Conservation (phyloP, 2,329 filamentous ascomycete genomes). For the Paracamarosporium sp. region DNA sequence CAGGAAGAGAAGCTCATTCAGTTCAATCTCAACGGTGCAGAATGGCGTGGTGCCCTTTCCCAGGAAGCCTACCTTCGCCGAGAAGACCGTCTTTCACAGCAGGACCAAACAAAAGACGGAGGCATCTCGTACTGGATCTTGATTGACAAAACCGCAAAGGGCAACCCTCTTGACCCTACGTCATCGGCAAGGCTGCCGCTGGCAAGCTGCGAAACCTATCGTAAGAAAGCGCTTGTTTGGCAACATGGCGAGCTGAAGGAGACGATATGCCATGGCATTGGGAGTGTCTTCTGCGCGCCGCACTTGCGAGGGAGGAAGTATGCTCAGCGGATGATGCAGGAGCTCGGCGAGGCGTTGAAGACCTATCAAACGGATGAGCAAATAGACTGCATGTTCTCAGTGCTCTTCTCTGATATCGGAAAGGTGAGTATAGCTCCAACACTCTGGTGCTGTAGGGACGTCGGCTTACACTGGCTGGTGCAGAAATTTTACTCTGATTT, state of each 20-base stretch:
- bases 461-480: slow-evolving; percentile 66
- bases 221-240: slow-evolving; percentile 56
- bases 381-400: slow-evolving; percentile 67
- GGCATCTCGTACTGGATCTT: slow-evolving; percentile 67
- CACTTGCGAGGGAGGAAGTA: slow-evolving; percentile 76
- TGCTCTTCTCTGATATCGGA: slow-evolving; percentile 87
- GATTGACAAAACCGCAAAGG: slow-evolving; percentile 52
- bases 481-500: slow-evolving; percentile 78
- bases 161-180: slow-evolving; percentile 44
- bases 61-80: slow-evolving; percentile 64
- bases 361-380: slow-evolving; percentile 57
- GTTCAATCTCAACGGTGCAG: slow-evolving; percentile 60
- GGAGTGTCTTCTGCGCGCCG: slow-evolving; percentile 77
- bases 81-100: slow-evolving; percentile 59
- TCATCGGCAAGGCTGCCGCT: slow-evolving; percentile 54
- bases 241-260: slow-evolving; percentile 59
- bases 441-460: slow-evolving; percentile 65
- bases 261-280: slow-evolving; percentile 74
- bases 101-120: slow-evolving; percentile 61
- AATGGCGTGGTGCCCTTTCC: slow-evolving; percentile 65
- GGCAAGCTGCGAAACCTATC: slow-evolving; percentile 65
- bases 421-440: slow-evolving; percentile 57
- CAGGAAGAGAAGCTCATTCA: slow-evolving; percentile 60
- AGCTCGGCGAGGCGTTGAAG: slow-evolving; percentile 64
- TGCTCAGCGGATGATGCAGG: slow-evolving; percentile 77